Base-by-base conservation (phyloP, 2,329 filamentous ascomycete species). In the Botrytis fabae region DNA sequence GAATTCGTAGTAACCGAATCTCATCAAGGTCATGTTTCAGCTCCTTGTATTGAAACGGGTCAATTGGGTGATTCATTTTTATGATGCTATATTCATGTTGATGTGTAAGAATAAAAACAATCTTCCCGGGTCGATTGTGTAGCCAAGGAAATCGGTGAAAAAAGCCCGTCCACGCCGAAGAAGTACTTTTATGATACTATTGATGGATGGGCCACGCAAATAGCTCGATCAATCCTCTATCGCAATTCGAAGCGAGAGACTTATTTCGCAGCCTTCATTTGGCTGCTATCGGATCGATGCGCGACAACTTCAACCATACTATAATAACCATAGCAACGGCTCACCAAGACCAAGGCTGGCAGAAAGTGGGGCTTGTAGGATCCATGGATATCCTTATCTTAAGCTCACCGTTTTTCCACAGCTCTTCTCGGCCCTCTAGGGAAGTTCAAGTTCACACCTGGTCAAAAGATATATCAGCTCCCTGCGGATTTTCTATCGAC, bases 1-100 rank as follows among this genome's bases (percentile, higher is more conserved):
- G 32, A 42, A 77, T 25, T 28, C 72, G 71, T 25, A 78, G 72
- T 20, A 76, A 73, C 22, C 74, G 73, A 32, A 75, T 77, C 25
- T 70, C 71, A 69, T 74, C 35, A 18, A 32, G 46, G 8, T 62
- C 28, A n/a, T 42, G 28, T 32, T 73, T 35, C 9, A 74, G 38
- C 18, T 62, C 60, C n/a, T 28, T 46, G 51, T 73, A 74, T 32
- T 63, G 40, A 48, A 74, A 74, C 4, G n/a, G 25, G 20, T 32
- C 48, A 35, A 60, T 61, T 35, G 40, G 8, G 14, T 46, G 51
- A 25, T 59, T 22, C 40, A 61, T 60, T 16, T n/a, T 28, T 7
- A 8, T 61, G 40, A 66, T 66, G 14, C 32, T 51, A 12, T 66
- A 44, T 38, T 66, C 40, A 12, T 66, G 63, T 38, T 66, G 63